These are phyloP conservation scores for Pisolithus microcarpus DNA, from an alignment of 768 basidiomycete genomes.

Conservation along the genomic window DNA sequence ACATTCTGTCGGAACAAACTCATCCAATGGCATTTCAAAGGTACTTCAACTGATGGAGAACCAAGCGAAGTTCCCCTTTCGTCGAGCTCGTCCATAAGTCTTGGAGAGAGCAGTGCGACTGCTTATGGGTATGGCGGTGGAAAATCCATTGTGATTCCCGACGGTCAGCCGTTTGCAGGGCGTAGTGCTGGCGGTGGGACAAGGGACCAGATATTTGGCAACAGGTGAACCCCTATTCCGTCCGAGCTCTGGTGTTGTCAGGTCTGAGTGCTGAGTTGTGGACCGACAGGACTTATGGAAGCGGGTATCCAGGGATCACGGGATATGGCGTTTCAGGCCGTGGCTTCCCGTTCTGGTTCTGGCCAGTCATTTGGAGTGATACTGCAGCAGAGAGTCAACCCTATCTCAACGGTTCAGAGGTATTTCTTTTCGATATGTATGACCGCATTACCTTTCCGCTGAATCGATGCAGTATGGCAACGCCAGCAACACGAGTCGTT, in stretches of 20 bases:
- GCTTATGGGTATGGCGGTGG: constrained; percentile 32
- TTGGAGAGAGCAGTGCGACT: constrained; percentile 20
- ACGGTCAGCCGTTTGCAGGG: constrained; percentile 40
- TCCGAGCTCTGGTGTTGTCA: no score
- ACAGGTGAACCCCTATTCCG: constrained; percentile 26
- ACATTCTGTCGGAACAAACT: no score
- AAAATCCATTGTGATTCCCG: constrained; percentile 29
- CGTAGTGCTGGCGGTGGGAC: constrained; percentile 48
- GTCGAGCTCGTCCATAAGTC: background rate
- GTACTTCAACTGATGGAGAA: no score
- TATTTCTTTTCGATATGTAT: constrained; percentile 8
- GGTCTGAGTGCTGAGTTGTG: constrained; percentile 2
- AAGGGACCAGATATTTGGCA: constrained; percentile 38
- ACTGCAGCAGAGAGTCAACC: constrained; percentile 18
- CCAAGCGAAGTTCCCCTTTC: no score
- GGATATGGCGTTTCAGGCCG: constrained; percentile 41
- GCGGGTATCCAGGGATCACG: constrained; percentile 50
- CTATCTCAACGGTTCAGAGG: constrained; percentile 38
- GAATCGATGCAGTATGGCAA: constrained; percentile 37
- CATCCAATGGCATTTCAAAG: no score
- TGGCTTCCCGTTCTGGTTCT: constrained; percentile 59
- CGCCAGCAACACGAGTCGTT: constrained; percentile 38
- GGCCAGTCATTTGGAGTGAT: constrained; percentile 52
- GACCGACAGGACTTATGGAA: constrained; percentile 44
- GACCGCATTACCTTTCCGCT: background rate